These are phyloP conservation scores for Thermomucor indicae-seudaticae DNA, from an alignment of 371 early-diverging fungal species.

Conservation along the genomic window DNA sequence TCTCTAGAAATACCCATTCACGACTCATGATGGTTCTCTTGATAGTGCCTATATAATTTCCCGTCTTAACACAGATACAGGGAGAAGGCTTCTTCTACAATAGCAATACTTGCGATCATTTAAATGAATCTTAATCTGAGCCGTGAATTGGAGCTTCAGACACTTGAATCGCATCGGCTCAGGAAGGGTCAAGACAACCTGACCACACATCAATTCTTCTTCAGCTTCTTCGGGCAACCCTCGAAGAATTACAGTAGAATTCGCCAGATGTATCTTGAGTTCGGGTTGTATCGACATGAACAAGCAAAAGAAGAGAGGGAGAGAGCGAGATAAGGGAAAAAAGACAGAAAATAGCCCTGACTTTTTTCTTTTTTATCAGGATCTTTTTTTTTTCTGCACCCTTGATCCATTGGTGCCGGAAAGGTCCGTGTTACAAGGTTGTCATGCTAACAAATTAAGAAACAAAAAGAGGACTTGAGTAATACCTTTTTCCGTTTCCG, in stretches of 20 bases:
- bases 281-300: background rate
- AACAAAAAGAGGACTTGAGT: too few species aligned
- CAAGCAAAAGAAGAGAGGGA: background rate
- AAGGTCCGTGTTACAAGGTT: too few species aligned
- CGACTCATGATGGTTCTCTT: slow-evolving; percentile 1
- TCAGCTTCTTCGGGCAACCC: slow-evolving; percentile 1
- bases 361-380: too few species aligned
- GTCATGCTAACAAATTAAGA: too few species aligned
- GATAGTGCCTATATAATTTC: background rate
- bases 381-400: too few species aligned
- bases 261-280: slow-evolving; percentile 7
- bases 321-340: background rate
- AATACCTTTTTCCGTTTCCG: background rate
- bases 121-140: slow-evolving; percentile 7
- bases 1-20: slow-evolving; percentile 11
- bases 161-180: slow-evolving; percentile 4
- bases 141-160: slow-evolving; percentile 6
- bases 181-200: background rate
- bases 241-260: slow-evolving; percentile 6
- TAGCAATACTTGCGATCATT: slow-evolving; percentile 11
- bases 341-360: background rate
- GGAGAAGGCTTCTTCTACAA: background rate
- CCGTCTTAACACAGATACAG: background rate
- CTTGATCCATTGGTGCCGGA: too few species aligned
- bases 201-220: slow-evolving; percentile 5